Base-by-base conservation (phyloP, 345 rosid genomes). In the Brassica rapa region DNA sequence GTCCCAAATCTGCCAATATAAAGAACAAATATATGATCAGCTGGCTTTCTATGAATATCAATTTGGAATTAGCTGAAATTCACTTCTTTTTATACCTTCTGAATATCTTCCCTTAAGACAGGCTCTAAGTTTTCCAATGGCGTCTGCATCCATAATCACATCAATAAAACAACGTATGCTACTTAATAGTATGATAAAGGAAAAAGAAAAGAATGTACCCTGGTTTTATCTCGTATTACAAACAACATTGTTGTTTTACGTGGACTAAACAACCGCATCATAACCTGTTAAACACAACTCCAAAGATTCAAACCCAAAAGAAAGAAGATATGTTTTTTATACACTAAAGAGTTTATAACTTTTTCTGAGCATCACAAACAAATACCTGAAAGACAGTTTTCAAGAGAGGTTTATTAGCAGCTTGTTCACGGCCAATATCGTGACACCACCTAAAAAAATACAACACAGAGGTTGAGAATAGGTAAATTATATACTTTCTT, bases 371-470 rank as follows among this genome's bases (percentile, higher is more conserved):
- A 51, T 10, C 46, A 14, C 21, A 49, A 66, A 21, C 10, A 29
- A 33, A 64, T 57, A 94, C 98, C 97, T 94, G 98, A 81, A 94
- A 94, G 59, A 94, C 98, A 71, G 98, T 94, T 85, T 94, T 94
- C 74, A 94, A 74, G 60, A 92, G 97, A 51, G 98, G 98, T 82
- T 94, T 94, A 81, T 94, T 94, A 78, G 98, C 98, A 87, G 98
- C 98, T 89, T 94, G 98, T 84, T 94, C 98, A 32, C 98, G 97
- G 62, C 98, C 98, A 82, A 94, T 94, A 87, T 92, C 98, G 35
- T 94, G 98, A 77, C 98, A 94, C 98, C 98, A 92, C 98, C 98
- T 92, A 41, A n/a, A n/a, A n/a, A n/a, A n/a, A n/a, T n/a, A n/a
- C n/a, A n/a, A n/a, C n/a, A n/a, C n/a, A n/a, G n/a, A n/a, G n/a